phyloP scores from a whole-genome alignment of 106 monocot genomes.

The Posidonia australis region DNA sequence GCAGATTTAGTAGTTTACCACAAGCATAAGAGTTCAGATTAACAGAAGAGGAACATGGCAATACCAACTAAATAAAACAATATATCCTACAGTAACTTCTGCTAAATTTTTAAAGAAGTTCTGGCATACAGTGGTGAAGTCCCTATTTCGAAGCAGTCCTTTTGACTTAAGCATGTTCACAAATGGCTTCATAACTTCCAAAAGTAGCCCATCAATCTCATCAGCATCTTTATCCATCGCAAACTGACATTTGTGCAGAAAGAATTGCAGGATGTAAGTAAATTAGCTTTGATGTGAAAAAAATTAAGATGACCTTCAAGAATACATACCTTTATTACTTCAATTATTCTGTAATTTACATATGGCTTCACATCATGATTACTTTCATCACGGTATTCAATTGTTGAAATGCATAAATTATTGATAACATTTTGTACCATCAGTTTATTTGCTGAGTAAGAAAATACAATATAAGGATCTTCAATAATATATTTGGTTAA shows the following conservation, averaged over 20 bases:
- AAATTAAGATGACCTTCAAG: background rate
- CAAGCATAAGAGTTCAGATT: too few species aligned
- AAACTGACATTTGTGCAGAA: constrained; percentile 42
- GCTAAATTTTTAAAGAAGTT: background rate
- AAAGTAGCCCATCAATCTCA: constrained; percentile 43
- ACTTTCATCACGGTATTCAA: constrained; percentile 84
- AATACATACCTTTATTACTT: constrained; percentile 58
- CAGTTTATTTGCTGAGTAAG: constrained; percentile 59
- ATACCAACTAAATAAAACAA: background rate
- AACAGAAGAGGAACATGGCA: too few species aligned
- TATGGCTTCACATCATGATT: constrained; percentile 74
- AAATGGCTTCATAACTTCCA: constrained; percentile 65
- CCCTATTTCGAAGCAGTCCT: constrained; percentile 50
- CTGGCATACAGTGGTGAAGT: constrained; percentile 53
- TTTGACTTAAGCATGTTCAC: constrained; percentile 28
- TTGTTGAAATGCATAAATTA: constrained; percentile 75
- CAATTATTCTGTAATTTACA: constrained; percentile 61
- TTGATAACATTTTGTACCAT: constrained; percentile 81
- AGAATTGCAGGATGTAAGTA: background rate
- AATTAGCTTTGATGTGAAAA: background rate
- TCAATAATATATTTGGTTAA: background rate
- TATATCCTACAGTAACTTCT: background rate
- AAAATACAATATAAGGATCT: constrained; percentile 1
- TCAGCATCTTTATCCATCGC: constrained; percentile 54
- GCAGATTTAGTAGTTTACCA: too few species aligned